A percentile compares a stretch with the other conserved stretches of the same genome.
phyloP scores from a whole-genome alignment of 352 stramenopile species.

The Globisporangium cylindrosporum region DNA sequence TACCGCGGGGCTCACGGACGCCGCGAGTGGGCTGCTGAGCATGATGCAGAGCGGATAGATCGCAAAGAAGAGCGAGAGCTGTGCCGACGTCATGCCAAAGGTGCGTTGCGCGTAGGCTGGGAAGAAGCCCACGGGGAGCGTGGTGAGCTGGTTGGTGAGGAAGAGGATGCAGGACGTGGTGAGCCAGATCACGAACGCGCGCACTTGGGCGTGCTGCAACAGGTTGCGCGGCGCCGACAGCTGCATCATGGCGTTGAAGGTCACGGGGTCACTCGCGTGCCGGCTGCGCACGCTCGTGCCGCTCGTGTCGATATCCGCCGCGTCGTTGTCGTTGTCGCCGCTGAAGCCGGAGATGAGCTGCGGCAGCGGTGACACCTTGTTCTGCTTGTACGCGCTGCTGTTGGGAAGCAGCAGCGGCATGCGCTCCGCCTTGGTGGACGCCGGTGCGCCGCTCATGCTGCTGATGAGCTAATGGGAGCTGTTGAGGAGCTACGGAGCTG shows the following conservation, averaged over 20 bases:
- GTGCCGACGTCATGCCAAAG: conserved; percentile 40
- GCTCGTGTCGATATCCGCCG: conserved; percentile 31
- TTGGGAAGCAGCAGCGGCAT: conserved; percentile 16
- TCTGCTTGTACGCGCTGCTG: not conserved
- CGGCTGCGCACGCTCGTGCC: conserved; percentile 18
- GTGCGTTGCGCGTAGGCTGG: conserved; percentile 45
- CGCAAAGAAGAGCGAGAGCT: conserved; percentile 71
- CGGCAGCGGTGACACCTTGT: conserved; percentile 14
- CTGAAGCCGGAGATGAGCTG: conserved; percentile 8
- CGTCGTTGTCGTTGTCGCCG: conserved; percentile 12
- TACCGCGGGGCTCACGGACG: conserved; percentile 34
- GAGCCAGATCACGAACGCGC: conserved; percentile 46
- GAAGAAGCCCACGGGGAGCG: conserved; percentile 74
- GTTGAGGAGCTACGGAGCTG: too few relatives aligned
- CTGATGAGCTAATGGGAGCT: not conserved
- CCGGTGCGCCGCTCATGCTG: not conserved
- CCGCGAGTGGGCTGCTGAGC: conserved; percentile 59
- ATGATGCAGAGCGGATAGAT: conserved; percentile 77
- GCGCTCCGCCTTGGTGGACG: conserved; percentile 8
- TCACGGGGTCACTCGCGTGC: conserved; percentile 29
- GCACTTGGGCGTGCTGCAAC: conserved; percentile 40
- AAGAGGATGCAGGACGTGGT: conserved; percentile 54
- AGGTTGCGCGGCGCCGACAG: conserved; percentile 54
- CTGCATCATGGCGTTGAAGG: conserved; percentile 60
- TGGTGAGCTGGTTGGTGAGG: conserved; percentile 72